Conservation (phyloP, 495 filamentous ascomycete genomes). For the Corynascus novoguineensis region DNA sequence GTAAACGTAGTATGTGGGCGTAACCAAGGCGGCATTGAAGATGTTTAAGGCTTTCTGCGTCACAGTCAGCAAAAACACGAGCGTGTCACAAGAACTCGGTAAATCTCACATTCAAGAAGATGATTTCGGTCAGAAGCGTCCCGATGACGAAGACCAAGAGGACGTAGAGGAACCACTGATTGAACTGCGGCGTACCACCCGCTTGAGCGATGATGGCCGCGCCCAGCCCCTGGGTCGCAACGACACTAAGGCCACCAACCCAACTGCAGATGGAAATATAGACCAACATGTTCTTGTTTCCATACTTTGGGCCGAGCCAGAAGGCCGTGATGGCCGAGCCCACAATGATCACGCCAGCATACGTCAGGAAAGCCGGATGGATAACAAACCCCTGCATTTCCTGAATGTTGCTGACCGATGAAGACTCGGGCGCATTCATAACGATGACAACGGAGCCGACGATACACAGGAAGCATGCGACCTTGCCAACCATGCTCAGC, state of each 20-base stretch:
- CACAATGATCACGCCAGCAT: constrained; percentile 77
- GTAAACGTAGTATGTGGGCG: constrained; percentile 96
- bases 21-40: constrained; percentile 95
- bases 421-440: constrained; percentile 83
- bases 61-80: constrained; percentile 23
- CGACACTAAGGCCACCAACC: constrained; percentile 90
- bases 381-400: constrained; percentile 89
- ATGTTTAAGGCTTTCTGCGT: constrained; percentile 94
- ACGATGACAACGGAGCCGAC: constrained; percentile 90
- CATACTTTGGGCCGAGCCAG: constrained; percentile 84
- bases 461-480: constrained; percentile 93
- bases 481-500: constrained; percentile 90
- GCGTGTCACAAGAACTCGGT: neutral
- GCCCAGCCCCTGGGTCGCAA: constrained; percentile 89
- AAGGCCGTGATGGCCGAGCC: constrained; percentile 65
- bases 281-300: constrained; percentile 95
- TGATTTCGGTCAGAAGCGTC: constrained; percentile 86
- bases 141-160: constrained; percentile 82
- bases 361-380: constrained; percentile 77
- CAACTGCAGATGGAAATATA: constrained; percentile 94
- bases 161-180: constrained; percentile 95
- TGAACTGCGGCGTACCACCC: constrained; percentile 76
- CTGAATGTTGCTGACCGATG: constrained; percentile 81
- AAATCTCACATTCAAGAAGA: constrained; percentile 82
- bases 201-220: constrained; percentile 86